Evolutionary conservation across 495 filamentous ascomycete genomes (phyloP), one percentile per base, ranked within the genome.

Genomic region (Geopyxis carbonaria): DNA sequence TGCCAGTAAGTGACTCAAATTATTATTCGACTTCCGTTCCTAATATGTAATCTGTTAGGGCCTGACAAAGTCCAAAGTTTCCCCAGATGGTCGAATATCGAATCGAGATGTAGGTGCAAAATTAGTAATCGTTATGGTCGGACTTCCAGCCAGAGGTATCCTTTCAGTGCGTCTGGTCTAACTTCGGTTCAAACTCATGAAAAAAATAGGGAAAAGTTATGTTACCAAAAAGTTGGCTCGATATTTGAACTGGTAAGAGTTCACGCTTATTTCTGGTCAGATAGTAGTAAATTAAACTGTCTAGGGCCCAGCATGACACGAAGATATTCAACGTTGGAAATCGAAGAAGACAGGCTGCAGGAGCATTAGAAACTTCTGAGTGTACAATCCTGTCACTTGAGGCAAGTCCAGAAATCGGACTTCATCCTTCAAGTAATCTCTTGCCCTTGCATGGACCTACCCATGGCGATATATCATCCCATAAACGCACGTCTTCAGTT

Each of bases 291-390:
- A 29, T 30, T 30, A n/a, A 25, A n/a, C 37, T 29, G 13, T 9
- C 13, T 22, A 41, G 38, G 89, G 75, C 93, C 34, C 89, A 97
- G 48, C 89, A 97, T 55, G 79, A 93, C 47, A 82, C 83, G 15
- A 67, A 69, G 48, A 94, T 97, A 45, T 97, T 97, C 70, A 97
- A 97, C 46, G 89, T 97, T 27, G 89, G 89, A 31, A 82, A 92
- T 53, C 74, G 83, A 48, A 67, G 89, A 48, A 78, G 89, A 38
- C 68, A 85, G 23, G 80, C 76, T 15, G 81, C 80, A 24, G 75
- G 77, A 7, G 58, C 56, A 6, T 14, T 39, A 11, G 36, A 39
- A 8, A 30, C n/a, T n/a, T n/a, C n/a, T n/a, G n/a, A n/a, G n/a
- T n/a, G n/a, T n/a, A n/a, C n/a, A n/a, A n/a, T n/a, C n/a, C n/a